These are phyloP conservation scores for Cyclotella atomus DNA, from an alignment of 108 stramenopile species.

Conservation along the genomic window DNA sequence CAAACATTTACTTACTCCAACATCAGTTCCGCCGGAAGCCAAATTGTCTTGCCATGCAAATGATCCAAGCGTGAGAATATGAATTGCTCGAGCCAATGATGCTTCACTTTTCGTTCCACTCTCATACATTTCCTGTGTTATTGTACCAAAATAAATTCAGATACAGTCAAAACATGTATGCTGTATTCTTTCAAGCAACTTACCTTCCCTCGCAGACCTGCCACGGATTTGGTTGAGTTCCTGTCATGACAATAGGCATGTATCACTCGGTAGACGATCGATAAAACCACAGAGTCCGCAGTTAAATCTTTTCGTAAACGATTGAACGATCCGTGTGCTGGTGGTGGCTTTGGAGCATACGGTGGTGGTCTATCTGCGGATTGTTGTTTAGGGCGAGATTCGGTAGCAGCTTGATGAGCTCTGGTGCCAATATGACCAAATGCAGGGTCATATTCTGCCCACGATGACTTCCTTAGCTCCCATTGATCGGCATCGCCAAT, in stretches of 20 bases:
- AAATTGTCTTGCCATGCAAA: constrained; percentile 71
- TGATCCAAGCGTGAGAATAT: constrained; percentile 80
- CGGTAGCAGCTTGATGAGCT: constrained; percentile 75
- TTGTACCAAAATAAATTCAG: neutral
- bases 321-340: constrained; percentile 61
- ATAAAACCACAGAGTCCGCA: constrained; percentile 63
- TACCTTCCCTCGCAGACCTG: constrained; percentile 48
- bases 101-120: constrained; percentile 73
- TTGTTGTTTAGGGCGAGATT: constrained; percentile 68
- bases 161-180: neutral
- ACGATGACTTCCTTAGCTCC: constrained; percentile 62
- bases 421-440: constrained; percentile 75
- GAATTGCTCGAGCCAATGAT: constrained; percentile 74
- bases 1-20: constrained; percentile 31
- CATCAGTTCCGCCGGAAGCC: constrained; percentile 65
- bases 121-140: constrained; percentile 59
- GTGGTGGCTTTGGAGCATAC: constrained; percentile 66
- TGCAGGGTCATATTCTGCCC: constrained; percentile 86
- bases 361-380: constrained; percentile 26
- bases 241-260: constrained; percentile 71
- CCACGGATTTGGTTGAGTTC: constrained; percentile 15
- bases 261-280: constrained; percentile 69
- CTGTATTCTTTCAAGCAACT: neutral
- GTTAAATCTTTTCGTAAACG: constrained; percentile 76
- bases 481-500: constrained; percentile 79